Evolutionary conservation across 2,329 filamentous ascomycete species (phyloP), one percentile per base, ranked within the genome.

Genomic region (Calonectria pteridis): DNA sequence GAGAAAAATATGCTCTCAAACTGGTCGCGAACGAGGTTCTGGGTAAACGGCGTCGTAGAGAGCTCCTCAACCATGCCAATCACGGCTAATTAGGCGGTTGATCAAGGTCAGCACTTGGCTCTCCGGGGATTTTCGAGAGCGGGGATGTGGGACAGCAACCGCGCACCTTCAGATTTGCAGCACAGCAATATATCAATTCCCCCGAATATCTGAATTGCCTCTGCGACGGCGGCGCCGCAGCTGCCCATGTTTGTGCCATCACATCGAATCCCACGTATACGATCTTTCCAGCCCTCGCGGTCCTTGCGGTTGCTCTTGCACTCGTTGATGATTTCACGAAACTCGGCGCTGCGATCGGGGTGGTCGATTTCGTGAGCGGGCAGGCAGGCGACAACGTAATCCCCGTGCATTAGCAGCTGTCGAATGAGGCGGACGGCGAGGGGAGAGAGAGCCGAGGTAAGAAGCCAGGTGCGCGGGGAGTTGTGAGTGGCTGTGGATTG

Each of bases 1-100:
- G 95, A 95, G 84, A 98, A 98, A 88, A 97, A 98, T 80, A 98
- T 95, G 76, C 92, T 93, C 84, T 98, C 96, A 83, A 98, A 98
- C 83, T 98, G 96, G 81, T 98, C 94, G 74, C 94, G 92, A 43
- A 97, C 93, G 23, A 98, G 90, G 72, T 93, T 95, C 78, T 93
- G 90, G 1, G 95, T 95, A 53, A 92, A 90, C 6, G 90, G 89
- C 29, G 89, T 93, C 35, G 94, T 93, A 0, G 93, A 93, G 31
- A 98, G 88, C 84, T 99, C 97, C 85, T 98, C 97, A 10, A 98
- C 94, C 0, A 95, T 94, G 50, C 96, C 97, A 40, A 98, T 92
- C 37, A 98, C 91, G 76, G 95, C 94, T 95, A 73, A 50, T 55
- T 50, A 31, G n/a, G 33, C 55, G 51, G 40, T 49, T 46, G 31